Base-by-base conservation (phyloP, 1,139 yeast genomes). In the Magnusiomyces sp. region DNA sequence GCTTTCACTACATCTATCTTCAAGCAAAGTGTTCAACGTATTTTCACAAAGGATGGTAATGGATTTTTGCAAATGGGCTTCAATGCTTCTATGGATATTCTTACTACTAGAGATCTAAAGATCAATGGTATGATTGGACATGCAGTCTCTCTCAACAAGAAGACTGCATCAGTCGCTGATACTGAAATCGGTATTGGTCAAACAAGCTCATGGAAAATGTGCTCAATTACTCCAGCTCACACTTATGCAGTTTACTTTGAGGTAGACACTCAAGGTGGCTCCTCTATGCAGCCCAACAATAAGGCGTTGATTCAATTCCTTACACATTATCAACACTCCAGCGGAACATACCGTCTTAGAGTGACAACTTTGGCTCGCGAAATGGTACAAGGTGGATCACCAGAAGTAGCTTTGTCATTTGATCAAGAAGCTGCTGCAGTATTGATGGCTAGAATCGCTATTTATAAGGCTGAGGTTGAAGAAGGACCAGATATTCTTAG, bases 171-270 rank as follows among this genome's bases (percentile, higher is more conserved):
- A 64, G 90, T 92, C 39, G 86, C 96, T 33, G 98, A 94, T 64
- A 79, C 92, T 51, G 96, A 89, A 67, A 79, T 90, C 55, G 98
- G 99, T 56, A 73, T 88, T 56, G 97, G 98, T 54, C 90, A 94
- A 53, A 83, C 97, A 9, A 82, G 86, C 52, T 81, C 84, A 56
- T 92, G 95, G 88, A 81, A 80, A 62, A 76, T 92, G 72, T 80
- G 95, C 60, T 75, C 90, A 5, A 70, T 89, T 50, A 77, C 95
- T 7, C 97, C 98, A 48, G 79, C 83, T 56, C 94, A 87, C 64
- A 76, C 96, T 4, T 89, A 86, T 65, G 95, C 86, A 5, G 72
- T 88, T 5, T 92, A 85, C 67, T 92, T 92, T 64, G 98, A 94
- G 65, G 82, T 90, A 60, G 66, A 68, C 13, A 58, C 62, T n/a